phyloP scores from a whole-genome alignment of 139 green algal genomes.

The Dunaliella primolecta region DNA sequence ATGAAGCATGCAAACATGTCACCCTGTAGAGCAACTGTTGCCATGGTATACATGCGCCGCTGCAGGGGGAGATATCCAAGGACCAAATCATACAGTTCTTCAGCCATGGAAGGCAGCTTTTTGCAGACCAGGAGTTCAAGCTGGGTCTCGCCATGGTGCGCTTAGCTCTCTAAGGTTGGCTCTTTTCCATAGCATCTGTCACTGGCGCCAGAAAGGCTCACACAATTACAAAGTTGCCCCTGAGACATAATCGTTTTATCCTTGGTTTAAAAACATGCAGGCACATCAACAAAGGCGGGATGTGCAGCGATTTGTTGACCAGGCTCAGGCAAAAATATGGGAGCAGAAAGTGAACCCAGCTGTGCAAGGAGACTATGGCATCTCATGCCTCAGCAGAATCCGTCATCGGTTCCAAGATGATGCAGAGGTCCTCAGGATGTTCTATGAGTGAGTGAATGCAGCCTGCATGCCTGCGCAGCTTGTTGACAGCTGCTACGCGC shows the following conservation, averaged over 20 bases:
- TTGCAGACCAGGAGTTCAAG: background rate
- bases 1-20: no score
- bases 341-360: background rate
- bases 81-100: background rate
- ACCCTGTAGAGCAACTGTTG: background rate
- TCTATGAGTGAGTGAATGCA: conserved; percentile 9
- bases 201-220: no score
- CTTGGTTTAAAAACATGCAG: no score
- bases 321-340: conserved; percentile 4
- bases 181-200: no score
- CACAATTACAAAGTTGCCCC: no score
- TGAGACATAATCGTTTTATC: no score
- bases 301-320: conserved; percentile 1
- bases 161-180: background rate
- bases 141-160: background rate
- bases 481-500: no score
- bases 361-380: conserved; percentile 11
- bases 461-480: no score
- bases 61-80: background rate
- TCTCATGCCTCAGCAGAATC: background rate
- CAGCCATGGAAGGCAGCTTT: background rate
- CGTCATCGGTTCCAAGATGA: background rate
- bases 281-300: conserved; percentile 6
- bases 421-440: conserved; percentile 9
- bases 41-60: background rate